Percentiles rank a stretch among this genome's conserved stretches.
phyloP scores from a whole-genome alignment of 768 basidiomycete species.

The Roridomyces roridus region DNA sequence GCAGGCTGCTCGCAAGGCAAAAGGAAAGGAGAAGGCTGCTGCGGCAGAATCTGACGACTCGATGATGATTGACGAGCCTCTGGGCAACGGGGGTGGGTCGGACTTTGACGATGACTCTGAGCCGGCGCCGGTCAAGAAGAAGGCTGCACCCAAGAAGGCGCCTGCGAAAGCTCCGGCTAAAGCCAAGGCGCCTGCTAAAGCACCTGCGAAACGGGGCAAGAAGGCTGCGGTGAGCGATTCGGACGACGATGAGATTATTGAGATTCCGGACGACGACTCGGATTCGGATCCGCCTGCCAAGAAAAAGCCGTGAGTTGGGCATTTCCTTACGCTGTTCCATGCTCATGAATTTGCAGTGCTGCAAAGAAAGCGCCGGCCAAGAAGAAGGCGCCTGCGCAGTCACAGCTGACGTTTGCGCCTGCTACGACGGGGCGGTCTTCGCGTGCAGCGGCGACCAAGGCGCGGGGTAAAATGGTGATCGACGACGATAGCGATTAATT shows the following conservation, averaged over 20 bases:
- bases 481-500: slow-evolving; percentile 37
- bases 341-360: slow-evolving; percentile 14
- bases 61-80: slow-evolving; percentile 76
- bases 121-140: slow-evolving; percentile 53
- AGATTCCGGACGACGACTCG: slow-evolving; percentile 61
- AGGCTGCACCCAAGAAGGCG: slow-evolving; percentile 40
- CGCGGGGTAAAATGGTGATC: slow-evolving; percentile 64
- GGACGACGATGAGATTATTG: slow-evolving; percentile 58
- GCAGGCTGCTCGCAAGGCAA: slow-evolving; percentile 48
- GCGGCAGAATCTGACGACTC: slow-evolving; percentile 70
- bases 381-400: slow-evolving; percentile 45
- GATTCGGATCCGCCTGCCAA: slow-evolving; percentile 50
- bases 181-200: slow-evolving; percentile 39
- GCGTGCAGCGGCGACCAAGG: slow-evolving; percentile 72
- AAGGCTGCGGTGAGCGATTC: slow-evolving; percentile 61
- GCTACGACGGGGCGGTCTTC: slow-evolving; percentile 56
- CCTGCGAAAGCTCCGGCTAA: slow-evolving; percentile 40
- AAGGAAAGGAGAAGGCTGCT: slow-evolving; percentile 53
- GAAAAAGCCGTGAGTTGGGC: slow-evolving; percentile 61
- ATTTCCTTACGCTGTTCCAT: not conserved
- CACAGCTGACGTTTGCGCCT: slow-evolving; percentile 69
- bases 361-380: slow-evolving; percentile 49
- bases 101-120: slow-evolving; percentile 63
- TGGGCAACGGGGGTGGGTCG: slow-evolving; percentile 49
- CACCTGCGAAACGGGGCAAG: slow-evolving; percentile 53